These are phyloP conservation scores for Blastobotrys petasosporus DNA, from an alignment of 1,139 yeast species.

Conservation along the genomic window DNA sequence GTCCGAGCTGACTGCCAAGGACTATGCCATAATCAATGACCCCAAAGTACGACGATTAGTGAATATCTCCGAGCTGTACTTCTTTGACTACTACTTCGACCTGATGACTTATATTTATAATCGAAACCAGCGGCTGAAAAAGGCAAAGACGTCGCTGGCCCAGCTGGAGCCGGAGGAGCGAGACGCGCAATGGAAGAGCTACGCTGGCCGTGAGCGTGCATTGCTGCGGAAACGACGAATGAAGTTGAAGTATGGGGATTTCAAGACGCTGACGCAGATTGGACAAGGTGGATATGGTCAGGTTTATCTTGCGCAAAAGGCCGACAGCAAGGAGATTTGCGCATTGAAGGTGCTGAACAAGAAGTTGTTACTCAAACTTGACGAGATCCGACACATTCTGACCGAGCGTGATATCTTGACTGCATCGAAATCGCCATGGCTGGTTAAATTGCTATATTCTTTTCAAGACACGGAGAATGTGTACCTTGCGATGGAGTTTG, in stretches of 20 bases:
- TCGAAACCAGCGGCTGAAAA: constrained; percentile 70
- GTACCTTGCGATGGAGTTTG: constrained; percentile 97
- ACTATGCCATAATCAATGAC: constrained; percentile 52
- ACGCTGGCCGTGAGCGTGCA: constrained; percentile 79
- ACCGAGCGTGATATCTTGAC: constrained; percentile 96
- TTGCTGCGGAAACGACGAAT: constrained; percentile 80
- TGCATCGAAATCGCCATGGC: constrained; percentile 92
- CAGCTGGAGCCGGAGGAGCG: constrained; percentile 44
- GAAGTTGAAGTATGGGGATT: constrained; percentile 91
- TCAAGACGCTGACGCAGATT: constrained; percentile 93
- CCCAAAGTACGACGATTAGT: constrained; percentile 82
- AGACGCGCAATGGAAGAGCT: constrained; percentile 71
- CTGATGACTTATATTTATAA: constrained; percentile 88
- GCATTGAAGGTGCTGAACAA: constrained; percentile 92
- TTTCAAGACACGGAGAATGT: constrained; percentile 90
- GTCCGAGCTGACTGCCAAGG: constrained; percentile 21
- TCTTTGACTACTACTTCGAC: constrained; percentile 92
- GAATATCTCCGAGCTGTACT: constrained; percentile 69
- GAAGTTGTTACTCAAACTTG: constrained; percentile 75
- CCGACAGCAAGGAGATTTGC: constrained; percentile 91
- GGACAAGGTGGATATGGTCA: constrained; percentile 99
- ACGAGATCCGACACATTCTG: constrained; percentile 91
- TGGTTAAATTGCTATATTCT: constrained; percentile 87
- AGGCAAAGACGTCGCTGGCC: constrained; percentile 55
- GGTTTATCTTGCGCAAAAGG: constrained; percentile 88